Percentiles rank a stretch among this genome's conserved stretches.
These are phyloP conservation scores for Gonapodya sp. DNA, from an alignment of 192 early-diverging fungal genomes.

Conservation along the genomic window DNA sequence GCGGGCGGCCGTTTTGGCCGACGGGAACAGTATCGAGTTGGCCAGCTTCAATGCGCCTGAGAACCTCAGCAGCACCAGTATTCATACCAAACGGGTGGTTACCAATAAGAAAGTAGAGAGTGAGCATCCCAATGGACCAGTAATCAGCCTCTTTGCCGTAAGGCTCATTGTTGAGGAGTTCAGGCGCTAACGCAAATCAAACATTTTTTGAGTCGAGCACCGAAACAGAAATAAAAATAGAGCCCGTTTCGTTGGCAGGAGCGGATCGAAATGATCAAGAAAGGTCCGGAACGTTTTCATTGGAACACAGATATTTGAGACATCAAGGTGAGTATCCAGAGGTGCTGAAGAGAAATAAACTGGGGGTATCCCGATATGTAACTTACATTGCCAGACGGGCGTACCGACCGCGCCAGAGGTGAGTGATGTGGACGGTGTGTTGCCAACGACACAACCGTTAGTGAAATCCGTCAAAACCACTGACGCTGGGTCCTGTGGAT, in stretches of 20 bases:
- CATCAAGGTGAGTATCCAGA: too few relatives aligned
- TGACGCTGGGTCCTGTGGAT: constrained; percentile 7
- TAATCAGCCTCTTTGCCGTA: constrained; percentile 58
- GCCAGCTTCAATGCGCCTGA: background rate
- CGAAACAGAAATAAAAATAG: too few relatives aligned
- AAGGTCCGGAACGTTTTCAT: too few relatives aligned
- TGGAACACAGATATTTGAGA: too few relatives aligned
- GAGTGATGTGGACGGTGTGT: background rate
- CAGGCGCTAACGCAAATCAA: constrained; percentile 34
- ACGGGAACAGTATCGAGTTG: background rate
- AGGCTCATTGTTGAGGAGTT: constrained; percentile 52
- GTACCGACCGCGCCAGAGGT: background rate
- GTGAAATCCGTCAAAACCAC: constrained; percentile 2
- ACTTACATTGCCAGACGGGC: background rate
- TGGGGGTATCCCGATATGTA: background rate
- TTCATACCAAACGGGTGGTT: background rate
- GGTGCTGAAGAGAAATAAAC: background rate
- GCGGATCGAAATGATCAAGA: too few relatives aligned
- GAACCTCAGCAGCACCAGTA: background rate
- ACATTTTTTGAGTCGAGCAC: too few relatives aligned
- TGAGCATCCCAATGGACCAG: constrained; percentile 67
- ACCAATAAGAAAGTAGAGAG: constrained; percentile 9
- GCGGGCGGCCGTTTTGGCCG: background rate
- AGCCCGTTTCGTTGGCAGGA: too few relatives aligned
- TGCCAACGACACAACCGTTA: background rate